Evolutionary conservation across 805 yeast genomes (phyloP), one percentile per base, ranked within the genome.

Genomic region (Metschnikowia sp.): DNA sequence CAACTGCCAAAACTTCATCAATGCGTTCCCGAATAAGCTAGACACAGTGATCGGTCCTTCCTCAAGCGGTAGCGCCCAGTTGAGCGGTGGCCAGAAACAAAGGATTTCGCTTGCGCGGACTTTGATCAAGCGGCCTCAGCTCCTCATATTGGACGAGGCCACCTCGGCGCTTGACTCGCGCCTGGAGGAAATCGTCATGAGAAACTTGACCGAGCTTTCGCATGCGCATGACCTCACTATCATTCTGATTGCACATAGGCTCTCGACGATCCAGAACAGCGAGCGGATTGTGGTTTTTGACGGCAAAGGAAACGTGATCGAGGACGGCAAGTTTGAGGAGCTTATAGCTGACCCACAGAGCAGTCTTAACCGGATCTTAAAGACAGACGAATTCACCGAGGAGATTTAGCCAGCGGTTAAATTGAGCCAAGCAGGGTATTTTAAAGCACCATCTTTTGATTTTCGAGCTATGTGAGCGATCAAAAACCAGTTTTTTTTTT

Each of bases 11-110:
- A 64, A 70, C 3, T 92, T 92, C 60, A 75, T 91, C 37, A 58
- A 74, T 7, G 82, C 80, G 36, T 87, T 92, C 69, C 97, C 97
- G 0, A 82, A 84, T 34, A 88, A 89, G 1, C 67, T 89, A 32
- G 84, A 89, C 41, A 92, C 98, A 0, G 70, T 77, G 15, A 88
- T 91, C 15, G 97, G 97, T 0, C 82, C 96, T 0, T 59, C 71
- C n/a, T 66, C 65, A 42, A 79, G 92, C 45, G 94, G 95, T 13
- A 78, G 95, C 0, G 68, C 76, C 1, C 96, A 89, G 60, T 72
- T 92, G 46, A 86, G 96, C 51, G 98, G 97, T 18, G 98, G 98
- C 12, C 98, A 92, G 64, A 88, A 87, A 68, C 98, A 92, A 65
- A 73, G 98, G 56, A 83, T 92, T 38, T 96, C 97, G 8, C 74